Conservation (phyloP, 163 green algal species). For the Chlorella variabilis region DNA sequence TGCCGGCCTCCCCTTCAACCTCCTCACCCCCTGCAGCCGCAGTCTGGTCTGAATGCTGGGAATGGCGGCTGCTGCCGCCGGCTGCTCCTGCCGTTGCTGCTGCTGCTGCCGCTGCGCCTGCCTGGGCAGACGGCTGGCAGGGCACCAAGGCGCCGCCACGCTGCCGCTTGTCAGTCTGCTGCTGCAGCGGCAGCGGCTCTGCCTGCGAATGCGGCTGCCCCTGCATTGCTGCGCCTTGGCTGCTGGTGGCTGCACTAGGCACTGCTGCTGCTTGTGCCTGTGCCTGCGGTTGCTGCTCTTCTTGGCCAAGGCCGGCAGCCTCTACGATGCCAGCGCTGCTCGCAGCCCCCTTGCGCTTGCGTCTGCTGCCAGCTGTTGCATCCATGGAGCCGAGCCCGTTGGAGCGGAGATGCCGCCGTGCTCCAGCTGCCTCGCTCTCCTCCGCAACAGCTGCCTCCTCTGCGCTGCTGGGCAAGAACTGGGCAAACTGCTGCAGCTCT, state of each 20-base stretch:
- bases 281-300: slow-evolving; percentile 4
- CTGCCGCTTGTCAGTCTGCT: background rate
- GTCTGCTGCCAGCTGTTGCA: background rate
- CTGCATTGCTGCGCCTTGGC: background rate
- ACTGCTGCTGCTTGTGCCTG: background rate
- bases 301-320: background rate
- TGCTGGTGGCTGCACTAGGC: too few relatives aligned
- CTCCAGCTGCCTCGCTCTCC: background rate
- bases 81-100: background rate
- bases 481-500: slow-evolving; percentile 36
- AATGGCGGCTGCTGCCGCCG: background rate
- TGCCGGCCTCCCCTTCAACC: background rate
- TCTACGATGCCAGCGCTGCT: background rate
- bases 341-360: background rate
- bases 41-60: slow-evolving; percentile 27
- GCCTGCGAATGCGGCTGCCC: too few relatives aligned
- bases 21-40: background rate
- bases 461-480: background rate
- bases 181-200: background rate
- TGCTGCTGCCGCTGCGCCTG: background rate
- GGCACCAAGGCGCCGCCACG: background rate
- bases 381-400: background rate
- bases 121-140: slow-evolving; percentile 23
- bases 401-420: background rate
- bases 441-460: background rate